Percentiles rank a stretch among this genome's conserved stretches.
Evolutionary conservation across 2,329 filamentous ascomycete genomes (phyloP).

Genomic region (Passalora sequoiae): DNA sequence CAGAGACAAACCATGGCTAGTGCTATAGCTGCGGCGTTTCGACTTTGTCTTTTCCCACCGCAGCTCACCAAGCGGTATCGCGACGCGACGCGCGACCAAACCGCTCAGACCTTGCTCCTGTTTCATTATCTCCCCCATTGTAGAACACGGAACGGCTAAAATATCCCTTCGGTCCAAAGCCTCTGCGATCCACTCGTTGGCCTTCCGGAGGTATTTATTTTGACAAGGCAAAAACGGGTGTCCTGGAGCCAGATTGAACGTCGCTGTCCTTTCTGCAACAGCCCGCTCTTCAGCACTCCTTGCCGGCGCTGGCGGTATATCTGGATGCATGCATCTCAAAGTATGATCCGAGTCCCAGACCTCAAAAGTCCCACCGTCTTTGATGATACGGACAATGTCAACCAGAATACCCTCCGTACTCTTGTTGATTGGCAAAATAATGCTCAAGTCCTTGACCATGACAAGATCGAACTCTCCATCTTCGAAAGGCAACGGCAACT

Average conservation of each 20-base stretch:
- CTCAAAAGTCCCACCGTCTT: slow-evolving; percentile 73
- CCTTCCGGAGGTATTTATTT: slow-evolving; percentile 76
- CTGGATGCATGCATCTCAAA: slow-evolving; percentile 75
- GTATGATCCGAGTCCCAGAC: slow-evolving; percentile 86
- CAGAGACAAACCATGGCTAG: slow-evolving; percentile 19
- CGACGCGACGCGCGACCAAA: slow-evolving; percentile 68
- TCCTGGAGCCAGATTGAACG: slow-evolving; percentile 75
- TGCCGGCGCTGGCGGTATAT: slow-evolving; percentile 58
- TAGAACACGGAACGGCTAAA: slow-evolving; percentile 69
- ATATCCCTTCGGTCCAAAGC: slow-evolving; percentile 68
- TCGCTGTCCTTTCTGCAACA: slow-evolving; percentile 64
- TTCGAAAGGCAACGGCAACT: slow-evolving; percentile 69
- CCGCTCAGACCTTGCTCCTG: slow-evolving; percentile 73
- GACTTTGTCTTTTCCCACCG: slow-evolving; percentile 76
- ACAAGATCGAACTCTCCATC: slow-evolving; percentile 80
- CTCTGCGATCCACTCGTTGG: slow-evolving; percentile 74
- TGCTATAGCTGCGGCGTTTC: slow-evolving; percentile 19
- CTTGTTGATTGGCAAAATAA: slow-evolving; percentile 56
- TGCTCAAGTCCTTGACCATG: slow-evolving; percentile 77
- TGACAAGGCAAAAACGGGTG: slow-evolving; percentile 76
- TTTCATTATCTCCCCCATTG: slow-evolving; percentile 69
- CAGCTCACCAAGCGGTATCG: slow-evolving; percentile 79
- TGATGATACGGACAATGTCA: slow-evolving; percentile 71
- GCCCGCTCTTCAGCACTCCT: slow-evolving; percentile 58
- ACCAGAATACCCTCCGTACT: slow-evolving; percentile 57